phyloP scores from a whole-genome alignment of 345 rosid species.

The Atalantia buxifolia region DNA sequence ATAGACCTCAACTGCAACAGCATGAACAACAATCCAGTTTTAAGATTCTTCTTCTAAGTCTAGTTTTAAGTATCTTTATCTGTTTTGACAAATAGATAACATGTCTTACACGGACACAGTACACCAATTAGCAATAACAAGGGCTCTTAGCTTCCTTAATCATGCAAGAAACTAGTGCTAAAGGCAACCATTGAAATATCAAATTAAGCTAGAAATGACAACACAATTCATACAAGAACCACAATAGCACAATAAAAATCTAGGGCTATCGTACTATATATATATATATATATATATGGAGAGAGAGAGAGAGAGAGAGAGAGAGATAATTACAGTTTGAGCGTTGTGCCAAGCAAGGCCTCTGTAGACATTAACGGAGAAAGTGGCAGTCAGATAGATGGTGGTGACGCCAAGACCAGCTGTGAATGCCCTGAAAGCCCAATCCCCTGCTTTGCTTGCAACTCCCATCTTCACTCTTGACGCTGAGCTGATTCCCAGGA shows the following conservation, averaged over 20 bases:
- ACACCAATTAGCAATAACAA: neutral
- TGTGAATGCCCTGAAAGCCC: constrained; percentile 71
- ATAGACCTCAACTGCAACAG: neutral
- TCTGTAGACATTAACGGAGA: constrained; percentile 73
- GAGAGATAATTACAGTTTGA: constrained; percentile 41
- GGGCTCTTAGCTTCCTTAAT: neutral
- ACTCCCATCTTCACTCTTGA: constrained; percentile 41
- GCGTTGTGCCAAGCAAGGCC: constrained; percentile 80
- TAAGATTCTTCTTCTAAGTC: neutral
- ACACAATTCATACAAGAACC: neutral
- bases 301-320: neutral
- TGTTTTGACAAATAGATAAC: neutral
- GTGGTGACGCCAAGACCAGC: constrained; percentile 75
- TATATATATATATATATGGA: too few relatives aligned
- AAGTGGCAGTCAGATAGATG: constrained; percentile 64
- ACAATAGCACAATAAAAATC: neutral
- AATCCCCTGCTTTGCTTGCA: constrained; percentile 57
- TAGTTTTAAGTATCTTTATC: neutral
- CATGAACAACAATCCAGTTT: neutral
- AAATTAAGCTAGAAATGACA: neutral
- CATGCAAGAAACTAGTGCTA: neutral
- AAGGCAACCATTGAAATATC: neutral
- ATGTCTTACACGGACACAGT: neutral
- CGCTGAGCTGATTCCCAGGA: neutral
- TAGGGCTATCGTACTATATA: neutral